Percentiles rank a stretch among this genome's conserved stretches.
These are phyloP conservation scores for Tolypocladium pustulatum DNA, from an alignment of 2,329 filamentous ascomycete genomes.

Conservation along the genomic window DNA sequence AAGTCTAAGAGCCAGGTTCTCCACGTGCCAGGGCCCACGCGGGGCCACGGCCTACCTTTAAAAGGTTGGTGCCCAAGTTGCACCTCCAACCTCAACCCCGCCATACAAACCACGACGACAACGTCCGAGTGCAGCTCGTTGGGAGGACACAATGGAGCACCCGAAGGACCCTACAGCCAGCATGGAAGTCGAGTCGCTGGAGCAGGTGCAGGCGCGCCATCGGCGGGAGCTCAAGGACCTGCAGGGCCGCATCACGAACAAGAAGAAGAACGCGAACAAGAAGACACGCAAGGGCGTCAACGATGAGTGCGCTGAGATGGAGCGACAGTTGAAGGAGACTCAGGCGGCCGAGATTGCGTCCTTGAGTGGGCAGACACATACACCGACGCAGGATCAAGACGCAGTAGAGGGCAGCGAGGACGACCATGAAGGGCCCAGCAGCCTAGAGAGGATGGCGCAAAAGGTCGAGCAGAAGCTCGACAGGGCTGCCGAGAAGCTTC, in stretches of 20 bases:
- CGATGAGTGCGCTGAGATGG: conserved; percentile 63
- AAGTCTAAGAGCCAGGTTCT: not conserved
- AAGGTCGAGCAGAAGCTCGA: conserved; percentile 6
- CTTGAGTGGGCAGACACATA: conserved; percentile 19
- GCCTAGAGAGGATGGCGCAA: not conserved
- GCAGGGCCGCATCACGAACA: conserved; percentile 75
- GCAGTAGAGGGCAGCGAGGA: not conserved
- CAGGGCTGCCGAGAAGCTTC: not conserved
- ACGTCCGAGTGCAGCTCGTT: not conserved
- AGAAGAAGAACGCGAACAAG: conserved; percentile 95
- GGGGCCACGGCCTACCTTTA: not conserved
- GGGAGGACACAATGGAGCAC: not conserved
- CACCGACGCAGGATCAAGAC: conserved; percentile 2
- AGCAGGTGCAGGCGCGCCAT: conserved; percentile 69
- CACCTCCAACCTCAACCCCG: not conserved
- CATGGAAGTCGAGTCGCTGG: conserved; percentile 46
- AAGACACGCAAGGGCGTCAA: conserved; percentile 68
- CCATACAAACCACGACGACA: not conserved
- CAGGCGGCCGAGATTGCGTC: conserved; percentile 51
- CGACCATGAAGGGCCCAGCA: not conserved
- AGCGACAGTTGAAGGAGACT: conserved; percentile 53
- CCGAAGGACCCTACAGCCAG: not conserved
- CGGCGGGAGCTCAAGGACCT: conserved; percentile 83
- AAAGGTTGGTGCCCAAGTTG: not conserved
- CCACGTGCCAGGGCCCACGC: not conserved